Evolutionary conservation across 331 rosid species (phyloP).

Genomic region (Quercus lobata): DNA sequence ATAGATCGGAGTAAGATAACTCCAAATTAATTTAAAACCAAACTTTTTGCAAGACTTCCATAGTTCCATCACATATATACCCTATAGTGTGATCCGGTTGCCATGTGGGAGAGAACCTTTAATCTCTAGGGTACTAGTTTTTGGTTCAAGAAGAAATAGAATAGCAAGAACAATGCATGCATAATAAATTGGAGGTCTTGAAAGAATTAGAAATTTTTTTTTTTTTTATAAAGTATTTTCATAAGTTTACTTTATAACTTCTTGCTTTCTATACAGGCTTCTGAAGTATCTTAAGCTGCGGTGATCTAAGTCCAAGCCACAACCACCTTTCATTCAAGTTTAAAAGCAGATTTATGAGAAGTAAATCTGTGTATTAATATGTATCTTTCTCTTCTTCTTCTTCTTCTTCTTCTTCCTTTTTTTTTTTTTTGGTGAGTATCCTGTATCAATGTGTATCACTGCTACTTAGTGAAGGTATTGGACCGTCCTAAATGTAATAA

Average conservation of each 20-base stretch:
- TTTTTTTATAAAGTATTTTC: background rate
- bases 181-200: background rate
- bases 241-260: background rate
- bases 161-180: background rate
- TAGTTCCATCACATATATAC: too few species aligned
- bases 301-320: conserved; percentile 20
- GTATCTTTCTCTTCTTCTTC: background rate
- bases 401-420: background rate
- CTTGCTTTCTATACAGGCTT: conserved; percentile 38
- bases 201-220: background rate
- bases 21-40: too few species aligned
- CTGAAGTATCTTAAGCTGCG: conserved; percentile 46
- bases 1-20: too few species aligned
- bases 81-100: too few species aligned
- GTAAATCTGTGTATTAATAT: background rate
- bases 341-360: conserved; percentile 4
- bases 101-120: too few species aligned
- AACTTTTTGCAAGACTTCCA: too few species aligned
- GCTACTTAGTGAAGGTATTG: background rate
- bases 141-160: background rate
- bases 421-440: too few species aligned
- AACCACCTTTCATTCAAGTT: conserved; percentile 3
- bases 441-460: background rate
- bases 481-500: background rate
- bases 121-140: too few species aligned